Evolutionary conservation across 2,329 filamentous ascomycete species (phyloP).

Genomic region (Aspergillus texensis): DNA sequence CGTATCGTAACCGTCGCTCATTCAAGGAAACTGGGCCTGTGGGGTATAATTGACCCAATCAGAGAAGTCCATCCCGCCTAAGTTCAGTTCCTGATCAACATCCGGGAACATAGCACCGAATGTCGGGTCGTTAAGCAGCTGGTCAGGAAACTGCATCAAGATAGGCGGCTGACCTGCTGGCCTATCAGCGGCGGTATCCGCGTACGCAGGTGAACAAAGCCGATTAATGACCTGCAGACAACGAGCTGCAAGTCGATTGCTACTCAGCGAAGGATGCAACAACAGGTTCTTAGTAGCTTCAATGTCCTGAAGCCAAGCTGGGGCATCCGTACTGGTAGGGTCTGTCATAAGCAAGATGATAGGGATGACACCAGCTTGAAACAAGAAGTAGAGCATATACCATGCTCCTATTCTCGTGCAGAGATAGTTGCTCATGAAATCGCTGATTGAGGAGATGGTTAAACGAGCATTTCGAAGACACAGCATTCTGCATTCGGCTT

Average conservation of each 20-base stretch:
- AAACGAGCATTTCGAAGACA: slow-evolving; percentile 46
- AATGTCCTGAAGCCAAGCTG: slow-evolving; percentile 43
- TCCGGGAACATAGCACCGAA: slow-evolving; percentile 41
- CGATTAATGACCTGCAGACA: slow-evolving; percentile 44
- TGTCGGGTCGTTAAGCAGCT: slow-evolving; percentile 38
- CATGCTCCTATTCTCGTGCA: slow-evolving; percentile 46
- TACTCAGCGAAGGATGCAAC: slow-evolving; percentile 40
- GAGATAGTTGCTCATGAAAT: slow-evolving; percentile 44
- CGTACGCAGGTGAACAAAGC: slow-evolving; percentile 38
- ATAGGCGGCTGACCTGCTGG: slow-evolving; percentile 26
- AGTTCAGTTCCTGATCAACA: slow-evolving; percentile 34
- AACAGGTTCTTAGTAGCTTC: slow-evolving; percentile 44
- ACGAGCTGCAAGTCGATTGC: slow-evolving; percentile 42
- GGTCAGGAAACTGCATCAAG: slow-evolving; percentile 41
- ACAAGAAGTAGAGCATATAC: slow-evolving; percentile 52
- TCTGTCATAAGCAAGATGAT: slow-evolving; percentile 48
- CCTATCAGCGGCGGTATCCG: slow-evolving; percentile 18
- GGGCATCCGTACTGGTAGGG: slow-evolving; percentile 39
- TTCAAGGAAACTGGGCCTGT: slow-evolving; percentile 23
- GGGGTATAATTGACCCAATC: slow-evolving; percentile 44
- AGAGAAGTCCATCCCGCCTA: slow-evolving; percentile 41
- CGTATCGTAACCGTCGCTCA: not conserved
- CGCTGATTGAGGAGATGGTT: slow-evolving; percentile 45
- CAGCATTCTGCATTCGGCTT: slow-evolving; percentile 41
- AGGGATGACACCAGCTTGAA: slow-evolving; percentile 49